Base-by-base conservation (phyloP, 1,284 basidiomycete genomes). In the Cryptococcus floricola region DNA sequence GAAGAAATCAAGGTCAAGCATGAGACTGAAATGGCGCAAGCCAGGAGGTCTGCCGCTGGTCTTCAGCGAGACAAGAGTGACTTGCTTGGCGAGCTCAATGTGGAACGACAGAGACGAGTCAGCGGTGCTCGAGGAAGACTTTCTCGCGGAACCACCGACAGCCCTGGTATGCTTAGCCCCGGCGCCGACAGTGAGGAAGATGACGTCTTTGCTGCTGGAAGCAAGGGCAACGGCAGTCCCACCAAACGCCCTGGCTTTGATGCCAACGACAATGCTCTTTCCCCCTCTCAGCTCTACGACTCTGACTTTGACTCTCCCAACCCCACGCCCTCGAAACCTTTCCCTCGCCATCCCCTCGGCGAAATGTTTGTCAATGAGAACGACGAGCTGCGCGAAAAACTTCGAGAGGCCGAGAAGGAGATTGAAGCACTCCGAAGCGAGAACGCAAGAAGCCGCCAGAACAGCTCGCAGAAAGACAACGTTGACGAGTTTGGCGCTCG, bases 21-120 rank as follows among this genome's bases (percentile, higher is more conserved):
- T 71, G 95, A 83, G 64, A 92, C 91, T 4, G 91, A 96, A 61
- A 84, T 95, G 57, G 94, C 94, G 2, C 86, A 89, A 57, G 87
- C 90, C 62, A 84, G 93, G 57, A 90, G 91, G 75, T 84, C 89
- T 55, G 85, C 87, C 0, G 95, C 94, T 0, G 87, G 89, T 25
- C 81, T 97, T 38, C 86, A 88, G 65, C 84, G 95, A 57, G 94
- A 98, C 73, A 93, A 94, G 76, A 87, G 85, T 42, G 95, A 98
- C 67, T 80, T 98, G 13, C 88, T 95, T 70, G 83, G 86, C 61
- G 81, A 86, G 16, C 80, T 97, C 37, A 88, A 90, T 58, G 80
- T 83, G 7, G 78, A 91, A 71, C 89, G 88, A 72, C 68, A 73
- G 47, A 56, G 70, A 28, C 58, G 66, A 7, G 68, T 69, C 48